phyloP scores from a whole-genome alignment of 2,329 filamentous ascomycete species.

The Magnaporthiopsis rhizophila region DNA sequence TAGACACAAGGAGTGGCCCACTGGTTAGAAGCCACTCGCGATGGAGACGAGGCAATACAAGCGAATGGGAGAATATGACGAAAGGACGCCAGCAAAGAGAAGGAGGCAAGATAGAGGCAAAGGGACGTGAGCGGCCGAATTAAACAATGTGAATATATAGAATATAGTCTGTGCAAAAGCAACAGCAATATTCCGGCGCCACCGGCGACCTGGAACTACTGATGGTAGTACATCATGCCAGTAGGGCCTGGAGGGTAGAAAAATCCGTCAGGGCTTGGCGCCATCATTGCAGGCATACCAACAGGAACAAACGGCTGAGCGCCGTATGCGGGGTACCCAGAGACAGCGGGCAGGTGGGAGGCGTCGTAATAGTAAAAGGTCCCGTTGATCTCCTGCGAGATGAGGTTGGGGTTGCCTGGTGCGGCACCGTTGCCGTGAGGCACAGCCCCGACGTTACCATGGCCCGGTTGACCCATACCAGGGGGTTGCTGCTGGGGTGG shows the following conservation, averaged over 20 bases:
- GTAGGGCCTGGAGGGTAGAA: slow-evolving; percentile 56
- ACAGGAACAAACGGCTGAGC: slow-evolving; percentile 44
- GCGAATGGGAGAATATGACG: background rate
- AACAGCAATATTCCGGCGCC: background rate
- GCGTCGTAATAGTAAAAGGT: slow-evolving; percentile 94
- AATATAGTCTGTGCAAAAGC: slow-evolving; percentile 13
- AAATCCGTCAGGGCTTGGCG: slow-evolving; percentile 58
- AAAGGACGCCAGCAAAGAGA: background rate
- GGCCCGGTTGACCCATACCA: slow-evolving; percentile 31
- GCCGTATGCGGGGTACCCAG: slow-evolving; percentile 36
- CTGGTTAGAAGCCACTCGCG: background rate
- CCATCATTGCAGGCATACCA: slow-evolving; percentile 71
- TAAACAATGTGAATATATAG: slow-evolving; percentile 1
- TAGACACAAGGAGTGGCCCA: background rate
- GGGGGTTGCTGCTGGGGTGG: slow-evolving; percentile 29
- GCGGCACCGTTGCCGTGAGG: slow-evolving; percentile 35
- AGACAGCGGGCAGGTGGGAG: slow-evolving; percentile 55
- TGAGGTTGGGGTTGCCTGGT: slow-evolving; percentile 47
- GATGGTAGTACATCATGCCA: slow-evolving; percentile 54
- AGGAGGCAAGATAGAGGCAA: background rate
- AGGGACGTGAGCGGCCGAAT: background rate
- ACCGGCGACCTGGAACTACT: slow-evolving; percentile 30
- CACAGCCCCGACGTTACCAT: slow-evolving; percentile 25
- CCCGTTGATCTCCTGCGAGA: slow-evolving; percentile 85
- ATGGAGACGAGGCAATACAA: background rate